Evolutionary conservation across 2,329 filamentous ascomycete genomes (phyloP).

Genomic region (Alternaria consortialis): DNA sequence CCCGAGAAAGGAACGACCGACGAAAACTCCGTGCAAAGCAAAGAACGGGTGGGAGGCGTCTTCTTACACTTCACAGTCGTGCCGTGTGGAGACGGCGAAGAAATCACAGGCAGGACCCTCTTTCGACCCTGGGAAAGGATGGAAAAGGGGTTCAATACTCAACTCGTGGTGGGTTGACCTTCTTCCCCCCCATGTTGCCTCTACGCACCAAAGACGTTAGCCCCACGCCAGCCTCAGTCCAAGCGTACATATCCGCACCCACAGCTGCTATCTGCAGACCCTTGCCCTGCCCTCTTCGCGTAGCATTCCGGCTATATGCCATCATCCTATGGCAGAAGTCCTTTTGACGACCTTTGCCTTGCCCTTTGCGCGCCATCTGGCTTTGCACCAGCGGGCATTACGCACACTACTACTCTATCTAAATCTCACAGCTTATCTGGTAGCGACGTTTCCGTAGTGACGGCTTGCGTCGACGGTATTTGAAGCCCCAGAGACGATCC

Average conservation of each 20-base stretch:
- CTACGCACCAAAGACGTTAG: slow-evolving; percentile 10
- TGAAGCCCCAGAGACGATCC: slow-evolving; percentile 4
- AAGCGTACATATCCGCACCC: slow-evolving; percentile 15
- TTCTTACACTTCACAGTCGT: not conserved
- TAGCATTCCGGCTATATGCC: slow-evolving; percentile 22
- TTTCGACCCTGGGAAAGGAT: not conserved
- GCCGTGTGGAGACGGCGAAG: not conserved
- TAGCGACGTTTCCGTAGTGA: not conserved
- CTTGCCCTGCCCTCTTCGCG: slow-evolving; percentile 12
- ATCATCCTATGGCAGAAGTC: not conserved
- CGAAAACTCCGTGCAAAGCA: slow-evolving; percentile 7
- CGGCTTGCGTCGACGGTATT: slow-evolving; percentile 7
- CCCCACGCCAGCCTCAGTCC: slow-evolving; percentile 8
- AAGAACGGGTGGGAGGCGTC: slow-evolving; percentile 15
- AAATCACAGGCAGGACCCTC: not conserved
- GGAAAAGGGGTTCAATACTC: slow-evolving; percentile 12
- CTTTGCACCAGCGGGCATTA: not conserved
- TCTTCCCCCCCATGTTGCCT: slow-evolving; percentile 8
- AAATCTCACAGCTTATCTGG: not conserved
- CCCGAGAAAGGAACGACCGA: slow-evolving; percentile 15
- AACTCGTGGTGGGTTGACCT: slow-evolving; percentile 11
- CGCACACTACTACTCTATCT: not conserved
- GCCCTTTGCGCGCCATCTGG: not conserved
- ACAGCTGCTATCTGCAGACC: slow-evolving; percentile 16
- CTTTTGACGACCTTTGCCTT: not conserved